phyloP scores from a whole-genome alignment of 2,329 filamentous ascomycete species.

The Sporothrix euskadiensis region DNA sequence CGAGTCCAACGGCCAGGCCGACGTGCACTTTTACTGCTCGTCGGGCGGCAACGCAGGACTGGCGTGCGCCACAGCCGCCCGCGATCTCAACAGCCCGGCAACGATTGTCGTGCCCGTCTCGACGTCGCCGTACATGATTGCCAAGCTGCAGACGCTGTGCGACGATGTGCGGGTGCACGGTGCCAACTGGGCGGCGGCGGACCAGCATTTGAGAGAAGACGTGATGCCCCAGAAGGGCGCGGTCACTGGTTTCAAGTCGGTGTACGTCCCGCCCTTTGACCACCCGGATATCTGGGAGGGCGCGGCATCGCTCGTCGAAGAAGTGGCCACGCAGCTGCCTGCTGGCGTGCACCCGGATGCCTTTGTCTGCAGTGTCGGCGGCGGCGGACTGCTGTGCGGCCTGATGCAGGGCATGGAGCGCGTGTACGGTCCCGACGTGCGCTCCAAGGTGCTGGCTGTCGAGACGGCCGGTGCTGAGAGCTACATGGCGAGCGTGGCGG shows the following conservation, averaged over 20 bases:
- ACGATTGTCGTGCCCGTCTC: conserved; percentile 71
- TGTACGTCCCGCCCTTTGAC: conserved; percentile 69
- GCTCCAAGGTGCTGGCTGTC: conserved; percentile 60
- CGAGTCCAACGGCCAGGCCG: conserved; percentile 37
- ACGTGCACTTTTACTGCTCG: conserved; percentile 70
- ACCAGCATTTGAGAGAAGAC: conserved; percentile 60
- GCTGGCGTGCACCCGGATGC: conserved; percentile 51
- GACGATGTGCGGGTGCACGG: conserved; percentile 67
- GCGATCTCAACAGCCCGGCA: conserved; percentile 59
- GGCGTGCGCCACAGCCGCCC: conserved; percentile 72
- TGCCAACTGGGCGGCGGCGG: conserved; percentile 67
- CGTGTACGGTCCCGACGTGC: conserved; percentile 34
- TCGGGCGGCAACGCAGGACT: conserved; percentile 80
- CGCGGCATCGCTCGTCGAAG: conserved; percentile 56
- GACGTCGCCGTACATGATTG: conserved; percentile 67
- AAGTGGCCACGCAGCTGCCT: conserved; percentile 43
- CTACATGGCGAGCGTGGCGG: conserved; percentile 57
- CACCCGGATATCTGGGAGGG: conserved; percentile 67
- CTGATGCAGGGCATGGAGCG: conserved; percentile 62
- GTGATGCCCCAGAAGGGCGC: conserved; percentile 44
- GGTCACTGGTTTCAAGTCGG: conserved; percentile 43
- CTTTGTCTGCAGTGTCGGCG: conserved; percentile 69
- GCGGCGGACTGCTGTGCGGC: conserved; percentile 69
- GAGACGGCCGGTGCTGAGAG: conserved; percentile 73
- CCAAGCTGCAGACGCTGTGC: conserved; percentile 65